These are phyloP conservation scores for Anastatica hierochuntica DNA, from an alignment of 345 rosid genomes.

Conservation along the genomic window DNA sequence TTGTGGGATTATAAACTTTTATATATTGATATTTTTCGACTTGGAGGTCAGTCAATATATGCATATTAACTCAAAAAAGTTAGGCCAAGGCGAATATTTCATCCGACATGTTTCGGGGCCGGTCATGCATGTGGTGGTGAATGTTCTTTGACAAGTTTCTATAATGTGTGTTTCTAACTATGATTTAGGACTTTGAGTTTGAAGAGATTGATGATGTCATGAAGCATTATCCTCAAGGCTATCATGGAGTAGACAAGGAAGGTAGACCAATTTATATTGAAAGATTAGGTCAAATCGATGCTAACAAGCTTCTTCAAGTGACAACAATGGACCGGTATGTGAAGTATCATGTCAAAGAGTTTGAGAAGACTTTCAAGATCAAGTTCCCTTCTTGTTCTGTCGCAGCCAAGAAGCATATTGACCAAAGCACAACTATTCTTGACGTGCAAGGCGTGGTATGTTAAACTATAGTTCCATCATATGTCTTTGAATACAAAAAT, in stretches of 20 bases:
- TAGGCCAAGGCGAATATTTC: too few species aligned
- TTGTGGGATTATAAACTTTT: too few species aligned
- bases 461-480: neutral
- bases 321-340: conserved; percentile 87
- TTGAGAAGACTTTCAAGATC: conserved; percentile 72
- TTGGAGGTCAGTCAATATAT: too few species aligned
- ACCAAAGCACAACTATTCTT: conserved; percentile 90
- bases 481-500: neutral
- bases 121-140: too few species aligned
- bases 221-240: conserved; percentile 84
- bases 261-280: conserved; percentile 93
- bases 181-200: conserved; percentile 80
- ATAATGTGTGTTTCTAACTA: neutral
- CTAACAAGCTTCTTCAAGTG: conserved; percentile 82
- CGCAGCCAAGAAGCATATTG: conserved; percentile 92
- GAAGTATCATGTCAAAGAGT: conserved; percentile 89
- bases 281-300: conserved; percentile 90
- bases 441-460: conserved; percentile 99
- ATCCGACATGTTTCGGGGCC: too few species aligned
- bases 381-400: conserved; percentile 95
- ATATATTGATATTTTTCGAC: too few species aligned
- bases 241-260: conserved; percentile 98
- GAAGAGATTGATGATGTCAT: conserved; percentile 72
- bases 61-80: too few species aligned
- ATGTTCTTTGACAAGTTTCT: neutral